Conservation (phyloP, 1,284 basidiomycete genomes). For the Wallemia mellicola region DNA sequence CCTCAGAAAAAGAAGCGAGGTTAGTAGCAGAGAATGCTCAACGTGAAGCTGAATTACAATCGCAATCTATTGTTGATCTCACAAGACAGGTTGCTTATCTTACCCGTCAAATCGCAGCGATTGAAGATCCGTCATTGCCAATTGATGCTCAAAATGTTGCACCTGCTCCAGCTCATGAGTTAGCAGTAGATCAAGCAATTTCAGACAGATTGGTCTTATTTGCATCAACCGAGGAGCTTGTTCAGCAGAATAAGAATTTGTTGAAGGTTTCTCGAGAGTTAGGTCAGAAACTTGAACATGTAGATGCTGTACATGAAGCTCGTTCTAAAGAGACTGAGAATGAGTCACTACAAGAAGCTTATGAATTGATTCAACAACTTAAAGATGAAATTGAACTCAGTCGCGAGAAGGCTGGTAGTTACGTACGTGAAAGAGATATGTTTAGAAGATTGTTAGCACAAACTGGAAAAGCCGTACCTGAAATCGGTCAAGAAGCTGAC, state of each 20-base stretch:
- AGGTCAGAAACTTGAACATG: slow-evolving; percentile 40
- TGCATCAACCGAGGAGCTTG: slow-evolving; percentile 43
- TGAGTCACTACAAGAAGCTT: slow-evolving; percentile 56
- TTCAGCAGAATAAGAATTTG: slow-evolving; percentile 68
- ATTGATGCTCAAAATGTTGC: slow-evolving; percentile 15
- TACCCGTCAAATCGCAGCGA: slow-evolving; percentile 42
- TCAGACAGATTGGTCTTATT: slow-evolving; percentile 71
- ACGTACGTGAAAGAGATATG: slow-evolving; percentile 61
- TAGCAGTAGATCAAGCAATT: slow-evolving; percentile 36
- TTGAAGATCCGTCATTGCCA: slow-evolving; percentile 47
- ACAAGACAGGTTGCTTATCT: slow-evolving; percentile 56
- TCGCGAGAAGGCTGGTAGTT: slow-evolving; percentile 40
- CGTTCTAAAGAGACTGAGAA: slow-evolving; percentile 28
- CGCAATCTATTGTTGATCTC: slow-evolving; percentile 48
- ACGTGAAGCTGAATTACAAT: slow-evolving; percentile 22
- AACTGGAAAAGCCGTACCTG: slow-evolving; percentile 3
- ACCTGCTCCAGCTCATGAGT: slow-evolving; percentile 9
- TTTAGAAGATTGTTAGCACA: slow-evolving; percentile 36
- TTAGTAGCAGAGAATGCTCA: slow-evolving; percentile 8
- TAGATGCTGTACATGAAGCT: slow-evolving; percentile 39
- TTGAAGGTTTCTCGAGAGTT: slow-evolving; percentile 54
- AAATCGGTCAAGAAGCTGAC: slow-evolving; percentile 12
- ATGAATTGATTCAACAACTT: slow-evolving; percentile 50
- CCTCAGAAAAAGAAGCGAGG: slow-evolving; percentile 8
- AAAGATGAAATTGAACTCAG: slow-evolving; percentile 37